Evolutionary conservation across 2,329 filamentous ascomycete genomes (phyloP).

Genomic region (Penicillium psychrosexuale): DNA sequence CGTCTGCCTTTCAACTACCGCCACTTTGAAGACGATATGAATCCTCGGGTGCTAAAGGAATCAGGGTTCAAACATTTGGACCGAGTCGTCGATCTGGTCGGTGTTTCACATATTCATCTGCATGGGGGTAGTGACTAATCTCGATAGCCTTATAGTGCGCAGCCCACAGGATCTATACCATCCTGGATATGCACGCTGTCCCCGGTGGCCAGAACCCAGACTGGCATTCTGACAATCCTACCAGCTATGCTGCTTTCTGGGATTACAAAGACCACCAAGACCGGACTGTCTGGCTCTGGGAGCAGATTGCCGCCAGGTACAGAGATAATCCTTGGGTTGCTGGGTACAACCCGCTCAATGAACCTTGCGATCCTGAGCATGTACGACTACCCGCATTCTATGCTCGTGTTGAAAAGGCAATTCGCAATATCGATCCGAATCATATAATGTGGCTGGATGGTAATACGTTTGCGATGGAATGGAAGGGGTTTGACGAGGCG

Average conservation of each 20-base stretch:
- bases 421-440: constrained; percentile 46
- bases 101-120: not conserved
- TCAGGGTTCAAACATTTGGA: constrained; percentile 50
- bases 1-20: constrained; percentile 61
- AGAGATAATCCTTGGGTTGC: constrained; percentile 49
- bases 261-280: constrained; percentile 53
- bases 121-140: not conserved
- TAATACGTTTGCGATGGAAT: constrained; percentile 48
- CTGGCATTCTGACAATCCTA: constrained; percentile 51
- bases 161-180: constrained; percentile 50
- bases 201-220: constrained; percentile 52
- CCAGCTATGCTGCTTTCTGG: constrained; percentile 50
- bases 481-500: constrained; percentile 43
- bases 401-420: constrained; percentile 46
- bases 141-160: constrained; percentile 34
- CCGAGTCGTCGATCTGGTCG: constrained; percentile 44
- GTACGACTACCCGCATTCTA: constrained; percentile 48
- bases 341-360: constrained; percentile 54
- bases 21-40: constrained; percentile 50
- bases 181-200: constrained; percentile 50
- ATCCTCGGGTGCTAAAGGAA: constrained; percentile 45
- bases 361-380: constrained; percentile 50
- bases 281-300: constrained; percentile 50
- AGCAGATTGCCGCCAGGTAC: constrained; percentile 47
- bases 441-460: constrained; percentile 49